Evolutionary conservation across 106 monocot genomes (phyloP).

Genomic region (Dioscorea dumetorum): DNA sequence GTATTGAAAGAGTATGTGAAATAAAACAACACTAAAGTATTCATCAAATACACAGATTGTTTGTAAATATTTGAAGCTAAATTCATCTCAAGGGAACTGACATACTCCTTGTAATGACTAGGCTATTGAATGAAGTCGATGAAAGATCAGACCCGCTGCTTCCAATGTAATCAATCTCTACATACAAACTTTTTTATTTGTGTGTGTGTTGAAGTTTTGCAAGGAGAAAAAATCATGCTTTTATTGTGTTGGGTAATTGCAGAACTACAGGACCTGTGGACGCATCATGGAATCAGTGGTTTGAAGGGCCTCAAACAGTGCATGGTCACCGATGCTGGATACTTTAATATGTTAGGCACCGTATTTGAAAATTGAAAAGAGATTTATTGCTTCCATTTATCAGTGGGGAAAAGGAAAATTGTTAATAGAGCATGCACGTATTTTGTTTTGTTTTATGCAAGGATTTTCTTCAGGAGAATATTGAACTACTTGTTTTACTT

Average conservation of each 20-base stretch:
- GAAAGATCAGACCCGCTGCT: conserved; percentile 6
- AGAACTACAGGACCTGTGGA: conserved; percentile 9
- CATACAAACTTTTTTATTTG: no score
- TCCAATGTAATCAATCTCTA: conserved; percentile 2
- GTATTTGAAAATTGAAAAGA: background rate
- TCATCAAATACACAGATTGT: background rate
- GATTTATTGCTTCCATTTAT: background rate
- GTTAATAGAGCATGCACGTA: background rate
- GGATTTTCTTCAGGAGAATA: background rate
- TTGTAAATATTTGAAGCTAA: background rate
- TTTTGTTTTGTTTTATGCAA: background rate
- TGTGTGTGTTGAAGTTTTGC: background rate
- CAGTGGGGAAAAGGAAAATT: background rate
- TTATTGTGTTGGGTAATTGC: background rate
- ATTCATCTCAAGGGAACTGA: background rate
- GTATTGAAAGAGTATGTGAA: conserved; percentile 51
- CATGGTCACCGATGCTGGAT: conserved; percentile 8
- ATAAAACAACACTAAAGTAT: background rate
- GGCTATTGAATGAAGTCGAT: background rate
- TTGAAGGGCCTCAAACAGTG: conserved; percentile 11
- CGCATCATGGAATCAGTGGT: conserved; percentile 11
- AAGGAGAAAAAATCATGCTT: background rate
- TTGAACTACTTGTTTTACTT: background rate
- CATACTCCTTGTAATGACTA: background rate
- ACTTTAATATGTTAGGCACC: background rate